Evolutionary conservation across 805 yeast genomes (phyloP), one percentile per base, ranked within the genome.

Genomic region (Candida nonsorbophila): DNA sequence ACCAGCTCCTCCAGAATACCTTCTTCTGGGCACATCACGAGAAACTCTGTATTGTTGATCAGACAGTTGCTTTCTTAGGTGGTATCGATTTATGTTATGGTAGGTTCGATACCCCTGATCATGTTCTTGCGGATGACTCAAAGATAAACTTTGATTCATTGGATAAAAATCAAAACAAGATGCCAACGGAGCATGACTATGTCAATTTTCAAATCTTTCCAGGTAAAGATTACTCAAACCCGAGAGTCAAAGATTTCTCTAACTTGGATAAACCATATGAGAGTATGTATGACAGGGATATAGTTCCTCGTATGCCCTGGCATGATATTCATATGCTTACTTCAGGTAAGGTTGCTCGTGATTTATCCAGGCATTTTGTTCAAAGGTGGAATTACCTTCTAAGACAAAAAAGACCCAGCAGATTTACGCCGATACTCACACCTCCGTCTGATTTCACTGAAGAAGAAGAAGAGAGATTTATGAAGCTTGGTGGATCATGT

Each of bases 11-110:
- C 31, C 97, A 92, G 51, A 84, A 85, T 42, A 90, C 96, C 0
- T 83, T 78, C 47, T 94, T 92, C 52, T 92, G 98, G 98, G 98
- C 99, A 0, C 99, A 92, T 61, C 99, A 92, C 60, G 99, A 92
- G 49, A 92, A 92, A 49, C 55, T 92, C 33, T 77, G 88, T 36
- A 72, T 92, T 20, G 65, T 92, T 34, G 99, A 92, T 55, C 84
- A 84, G 41, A 79, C 88, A 0, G 71, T 87, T 25, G 94, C 94
- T 3, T 92, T 90, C 50, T 62, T 87, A 31, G 99, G 99, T 20
- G 99, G 99, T 21, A 79, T 90, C 41, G 99, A 92, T 57, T 66
- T 92, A 33, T 92, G 99, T 51, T 92, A 74, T 53, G 99, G 98
- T 13, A 72, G 99, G 45, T 92, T 74, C 62, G 99, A 92, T 56